phyloP scores from a whole-genome alignment of 345 rosid genomes.

The Garcia nutans region DNA sequence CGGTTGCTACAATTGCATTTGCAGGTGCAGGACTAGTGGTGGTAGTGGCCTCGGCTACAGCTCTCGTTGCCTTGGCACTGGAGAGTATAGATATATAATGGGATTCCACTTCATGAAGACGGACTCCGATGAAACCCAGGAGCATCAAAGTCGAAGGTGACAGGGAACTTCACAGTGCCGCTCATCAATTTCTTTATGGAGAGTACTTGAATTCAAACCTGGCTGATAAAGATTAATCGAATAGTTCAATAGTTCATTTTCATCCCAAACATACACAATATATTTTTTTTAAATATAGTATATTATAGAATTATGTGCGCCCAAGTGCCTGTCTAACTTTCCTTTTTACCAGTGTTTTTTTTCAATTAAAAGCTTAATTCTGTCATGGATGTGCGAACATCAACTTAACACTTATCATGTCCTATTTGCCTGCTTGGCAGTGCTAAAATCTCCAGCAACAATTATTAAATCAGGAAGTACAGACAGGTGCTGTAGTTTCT shows the following conservation, averaged over 20 bases:
- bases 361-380: too few species aligned
- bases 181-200: slow-evolving; percentile 11
- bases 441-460: too few species aligned
- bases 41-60: slow-evolving; percentile 74
- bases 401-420: too few species aligned
- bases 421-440: too few species aligned
- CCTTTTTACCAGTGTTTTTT: too few species aligned
- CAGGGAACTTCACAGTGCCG: slow-evolving; percentile 3
- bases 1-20: not conserved
- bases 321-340: too few species aligned
- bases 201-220: not conserved
- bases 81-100: slow-evolving; percentile 58
- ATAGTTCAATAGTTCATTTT: too few species aligned
- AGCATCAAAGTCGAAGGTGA: slow-evolving; percentile 5
- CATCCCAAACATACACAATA: too few species aligned
- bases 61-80: slow-evolving; percentile 73
- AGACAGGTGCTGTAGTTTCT: not conserved
- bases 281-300: too few species aligned
- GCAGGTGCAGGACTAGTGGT: slow-evolving; percentile 75
- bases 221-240: too few species aligned
- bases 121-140: slow-evolving; percentile 21
- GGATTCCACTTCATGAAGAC: slow-evolving; percentile 61
- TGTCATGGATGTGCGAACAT: too few species aligned
- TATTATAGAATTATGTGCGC: too few species aligned
- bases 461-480: not conserved